Conservation (phyloP, 2,329 filamentous ascomycete genomes). For the Acrodontium crateriforme region DNA sequence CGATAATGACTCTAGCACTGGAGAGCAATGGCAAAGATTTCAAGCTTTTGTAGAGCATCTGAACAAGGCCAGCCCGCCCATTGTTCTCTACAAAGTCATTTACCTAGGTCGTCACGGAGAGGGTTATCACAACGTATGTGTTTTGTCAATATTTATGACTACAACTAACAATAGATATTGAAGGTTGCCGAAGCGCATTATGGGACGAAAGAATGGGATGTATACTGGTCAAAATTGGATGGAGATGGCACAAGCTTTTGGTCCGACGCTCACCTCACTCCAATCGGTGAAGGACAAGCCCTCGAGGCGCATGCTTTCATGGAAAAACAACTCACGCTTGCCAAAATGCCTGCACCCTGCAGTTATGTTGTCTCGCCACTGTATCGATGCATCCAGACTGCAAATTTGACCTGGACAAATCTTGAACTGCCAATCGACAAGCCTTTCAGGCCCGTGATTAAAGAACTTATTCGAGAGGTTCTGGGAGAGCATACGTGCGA, state of each 20-base stretch:
- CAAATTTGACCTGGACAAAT: slow-evolving; percentile 44
- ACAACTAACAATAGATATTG: slow-evolving; percentile 23
- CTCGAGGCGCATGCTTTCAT: slow-evolving; percentile 46
- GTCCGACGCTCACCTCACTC: slow-evolving; percentile 50
- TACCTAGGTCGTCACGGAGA: slow-evolving; percentile 59
- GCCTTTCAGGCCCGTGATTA: slow-evolving; percentile 46
- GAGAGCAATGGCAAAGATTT: slow-evolving; percentile 54
- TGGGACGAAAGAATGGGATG: slow-evolving; percentile 55
- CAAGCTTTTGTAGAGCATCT: slow-evolving; percentile 42
- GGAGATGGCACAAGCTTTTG: slow-evolving; percentile 50
- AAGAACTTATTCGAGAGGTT: slow-evolving; percentile 50
- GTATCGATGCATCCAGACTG: slow-evolving; percentile 48
- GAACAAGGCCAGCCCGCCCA: slow-evolving; percentile 29
- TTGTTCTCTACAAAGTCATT: slow-evolving; percentile 49
- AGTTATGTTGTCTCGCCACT: slow-evolving; percentile 53
- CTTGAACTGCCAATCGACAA: slow-evolving; percentile 37
- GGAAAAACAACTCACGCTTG: slow-evolving; percentile 35
- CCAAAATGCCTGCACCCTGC: slow-evolving; percentile 47
- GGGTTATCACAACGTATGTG: slow-evolving; percentile 32
- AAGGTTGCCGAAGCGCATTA: slow-evolving; percentile 54
- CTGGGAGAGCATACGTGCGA: slow-evolving; percentile 58
- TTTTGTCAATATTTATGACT: slow-evolving; percentile 45
- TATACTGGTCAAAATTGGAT: slow-evolving; percentile 50
- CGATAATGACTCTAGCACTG: slow-evolving; percentile 28
- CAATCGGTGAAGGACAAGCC: slow-evolving; percentile 43